phyloP scores from a whole-genome alignment of 768 basidiomycete species.

The Rubroboletus pulcherrimus region DNA sequence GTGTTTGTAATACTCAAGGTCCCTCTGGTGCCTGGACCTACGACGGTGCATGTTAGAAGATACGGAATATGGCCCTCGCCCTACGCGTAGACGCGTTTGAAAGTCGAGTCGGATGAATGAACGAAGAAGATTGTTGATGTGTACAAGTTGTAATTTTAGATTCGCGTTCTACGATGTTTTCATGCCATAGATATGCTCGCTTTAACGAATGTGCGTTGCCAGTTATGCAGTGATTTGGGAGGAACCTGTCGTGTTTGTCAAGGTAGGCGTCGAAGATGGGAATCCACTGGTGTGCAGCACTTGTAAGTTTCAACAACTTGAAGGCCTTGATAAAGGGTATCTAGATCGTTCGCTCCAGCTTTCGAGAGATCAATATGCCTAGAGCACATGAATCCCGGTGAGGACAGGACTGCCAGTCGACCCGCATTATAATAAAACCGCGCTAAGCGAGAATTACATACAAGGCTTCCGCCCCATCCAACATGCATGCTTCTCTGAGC shows the following conservation, averaged over 20 bases:
- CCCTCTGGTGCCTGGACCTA: constrained; percentile 54
- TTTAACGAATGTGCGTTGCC: neutral
- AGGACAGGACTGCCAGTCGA: too few species aligned
- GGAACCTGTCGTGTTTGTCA: neutral
- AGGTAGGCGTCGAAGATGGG: neutral
- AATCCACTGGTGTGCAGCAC: neutral
- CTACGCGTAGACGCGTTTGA: neutral
- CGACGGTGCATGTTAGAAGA: constrained; percentile 43
- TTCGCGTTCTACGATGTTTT: neutral
- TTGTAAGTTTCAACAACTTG: neutral
- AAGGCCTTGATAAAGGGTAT: neutral
- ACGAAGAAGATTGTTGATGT: neutral
- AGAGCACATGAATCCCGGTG: neutral
- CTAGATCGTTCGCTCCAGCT: neutral
- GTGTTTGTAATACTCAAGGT: constrained; percentile 29
- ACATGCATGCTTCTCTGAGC: too few species aligned
- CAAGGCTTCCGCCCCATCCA: too few species aligned
- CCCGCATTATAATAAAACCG: too few species aligned
- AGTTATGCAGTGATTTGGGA: neutral
- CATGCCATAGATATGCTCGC: neutral
- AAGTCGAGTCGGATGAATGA: neutral
- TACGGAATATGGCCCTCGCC: neutral
- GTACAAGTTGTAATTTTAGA: neutral
- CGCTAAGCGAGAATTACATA: too few species aligned
- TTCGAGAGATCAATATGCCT: neutral